Evolutionary conservation across 768 basidiomycete genomes (phyloP).

Genomic region (Hypsizygus marmoreus): DNA sequence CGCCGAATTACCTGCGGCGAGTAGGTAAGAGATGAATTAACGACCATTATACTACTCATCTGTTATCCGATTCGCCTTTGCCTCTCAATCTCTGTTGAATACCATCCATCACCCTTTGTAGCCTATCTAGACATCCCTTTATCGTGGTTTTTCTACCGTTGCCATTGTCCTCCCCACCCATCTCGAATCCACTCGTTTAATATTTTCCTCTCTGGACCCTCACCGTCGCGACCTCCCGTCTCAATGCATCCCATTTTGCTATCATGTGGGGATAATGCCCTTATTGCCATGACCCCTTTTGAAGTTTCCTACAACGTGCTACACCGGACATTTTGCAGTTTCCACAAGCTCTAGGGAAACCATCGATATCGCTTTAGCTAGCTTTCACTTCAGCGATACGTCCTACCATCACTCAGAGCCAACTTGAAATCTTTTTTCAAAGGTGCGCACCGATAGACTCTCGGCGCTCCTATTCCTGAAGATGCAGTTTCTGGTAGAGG

Average conservation of each 20-base stretch:
- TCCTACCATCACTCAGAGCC: no score
- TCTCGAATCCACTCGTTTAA: constrained; percentile 10
- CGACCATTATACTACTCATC: constrained; percentile 12
- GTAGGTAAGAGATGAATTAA: constrained; percentile 9
- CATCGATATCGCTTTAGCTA: no score
- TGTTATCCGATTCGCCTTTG: constrained; percentile 1
- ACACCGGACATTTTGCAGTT: no score
- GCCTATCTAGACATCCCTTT: constrained; percentile 30
- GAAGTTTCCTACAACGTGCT: no score
- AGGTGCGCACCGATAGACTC: no score
- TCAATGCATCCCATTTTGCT: constrained; percentile 4
- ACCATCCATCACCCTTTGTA: constrained; percentile 29
- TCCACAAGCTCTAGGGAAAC: no score
- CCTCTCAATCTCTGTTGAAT: constrained; percentile 18
- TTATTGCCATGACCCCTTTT: no score
- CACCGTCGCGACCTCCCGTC: neutral
- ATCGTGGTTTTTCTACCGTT: constrained; percentile 13
- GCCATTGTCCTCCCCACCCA: no score
- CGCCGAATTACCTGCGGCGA: neutral
- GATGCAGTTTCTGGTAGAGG: no score
- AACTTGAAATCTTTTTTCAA: no score
- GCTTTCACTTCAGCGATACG: neutral
- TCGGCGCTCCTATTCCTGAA: no score
- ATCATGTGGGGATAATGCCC: no score
- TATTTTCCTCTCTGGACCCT: constrained; percentile 9